Percentiles rank a stretch among this genome's conserved stretches.
These are phyloP conservation scores for Nicotiana paniculata DNA, from an alignment of 257 asterid species.

Conservation along the genomic window DNA sequence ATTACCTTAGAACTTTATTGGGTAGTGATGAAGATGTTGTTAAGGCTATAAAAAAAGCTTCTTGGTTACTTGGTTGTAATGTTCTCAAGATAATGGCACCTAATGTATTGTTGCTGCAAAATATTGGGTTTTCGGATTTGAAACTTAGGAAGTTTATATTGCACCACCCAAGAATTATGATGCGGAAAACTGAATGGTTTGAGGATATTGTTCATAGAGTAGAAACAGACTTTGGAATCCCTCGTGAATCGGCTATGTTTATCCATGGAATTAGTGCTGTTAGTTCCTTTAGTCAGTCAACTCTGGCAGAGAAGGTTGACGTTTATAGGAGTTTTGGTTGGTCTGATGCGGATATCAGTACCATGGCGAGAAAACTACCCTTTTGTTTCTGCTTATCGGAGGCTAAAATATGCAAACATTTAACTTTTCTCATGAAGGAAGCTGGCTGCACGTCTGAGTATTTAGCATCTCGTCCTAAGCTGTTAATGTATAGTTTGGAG, in stretches of 20 bases:
- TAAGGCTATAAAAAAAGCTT: background rate
- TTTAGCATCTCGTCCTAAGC: background rate
- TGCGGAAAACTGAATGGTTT: background rate
- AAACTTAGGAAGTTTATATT: background rate
- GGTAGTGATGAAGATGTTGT: constrained; percentile 6
- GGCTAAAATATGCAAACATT: background rate
- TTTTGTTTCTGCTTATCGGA: background rate
- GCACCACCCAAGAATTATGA: background rate
- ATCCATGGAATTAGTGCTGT: background rate
- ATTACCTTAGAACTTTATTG: background rate
- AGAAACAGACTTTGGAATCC: constrained; percentile 5
- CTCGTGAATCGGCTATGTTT: constrained; percentile 9
- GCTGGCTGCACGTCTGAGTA: background rate
- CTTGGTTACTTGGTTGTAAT: background rate
- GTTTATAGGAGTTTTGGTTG: constrained; percentile 2
- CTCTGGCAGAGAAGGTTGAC: constrained; percentile 1
- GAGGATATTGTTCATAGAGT: background rate
- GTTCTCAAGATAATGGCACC: background rate
- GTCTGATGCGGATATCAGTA: background rate
- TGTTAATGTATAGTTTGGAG: constrained; percentile 12
- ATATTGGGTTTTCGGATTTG: background rate
- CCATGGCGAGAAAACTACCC: background rate
- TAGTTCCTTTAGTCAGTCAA: background rate
- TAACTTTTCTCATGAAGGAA: background rate
- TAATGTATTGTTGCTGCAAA: background rate